phyloP scores from a whole-genome alignment of 768 basidiomycete species.

The Lentinula guzmanii region DNA sequence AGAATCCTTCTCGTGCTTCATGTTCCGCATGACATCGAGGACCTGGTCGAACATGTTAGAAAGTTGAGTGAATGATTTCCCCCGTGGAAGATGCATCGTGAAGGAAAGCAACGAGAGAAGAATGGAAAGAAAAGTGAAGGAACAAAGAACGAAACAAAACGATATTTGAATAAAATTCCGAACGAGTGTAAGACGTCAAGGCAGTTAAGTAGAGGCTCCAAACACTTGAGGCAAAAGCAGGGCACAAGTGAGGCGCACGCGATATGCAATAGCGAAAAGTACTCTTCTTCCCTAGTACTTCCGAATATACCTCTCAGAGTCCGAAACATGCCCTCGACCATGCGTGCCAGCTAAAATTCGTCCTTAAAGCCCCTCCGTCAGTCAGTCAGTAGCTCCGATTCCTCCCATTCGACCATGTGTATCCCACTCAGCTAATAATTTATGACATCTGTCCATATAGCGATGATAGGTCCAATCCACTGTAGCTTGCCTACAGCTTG shows the following conservation, averaged over 20 bases:
- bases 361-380: background rate
- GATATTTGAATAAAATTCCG: background rate
- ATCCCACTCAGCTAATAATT: background rate
- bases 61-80: conserved; percentile 31
- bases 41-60: conserved; percentile 50
- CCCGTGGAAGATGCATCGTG: conserved; percentile 30
- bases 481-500: too few relatives aligned
- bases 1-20: conserved; percentile 75
- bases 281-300: background rate
- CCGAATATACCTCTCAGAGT: background rate
- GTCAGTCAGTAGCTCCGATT: background rate
- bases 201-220: conserved; percentile 4
- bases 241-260: background rate
- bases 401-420: background rate
- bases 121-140: background rate
- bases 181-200: background rate
- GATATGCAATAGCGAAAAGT: background rate
- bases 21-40: conserved; percentile 58
- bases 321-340: background rate
- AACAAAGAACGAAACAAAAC: background rate
- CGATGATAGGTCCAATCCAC: too few relatives aligned
- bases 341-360: background rate
- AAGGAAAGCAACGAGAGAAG: background rate
- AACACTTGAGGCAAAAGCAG: background rate
- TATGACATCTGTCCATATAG: too few relatives aligned